These are phyloP conservation scores for Volvox carteri DNA, from an alignment of 163 green algal genomes.

Conservation along the genomic window DNA sequence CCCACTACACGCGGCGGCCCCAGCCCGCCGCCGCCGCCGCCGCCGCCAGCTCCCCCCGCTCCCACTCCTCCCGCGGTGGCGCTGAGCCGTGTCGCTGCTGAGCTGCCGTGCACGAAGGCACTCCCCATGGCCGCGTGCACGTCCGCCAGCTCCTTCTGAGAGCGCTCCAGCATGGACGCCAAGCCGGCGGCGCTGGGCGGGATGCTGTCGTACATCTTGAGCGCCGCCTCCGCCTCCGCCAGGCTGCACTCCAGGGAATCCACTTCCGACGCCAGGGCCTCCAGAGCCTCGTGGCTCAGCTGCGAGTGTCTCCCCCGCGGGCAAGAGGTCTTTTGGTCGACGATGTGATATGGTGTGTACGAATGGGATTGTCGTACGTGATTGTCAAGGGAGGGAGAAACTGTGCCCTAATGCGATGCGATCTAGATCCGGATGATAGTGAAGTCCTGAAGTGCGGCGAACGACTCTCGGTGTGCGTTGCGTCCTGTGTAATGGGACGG, in stretches of 20 bases:
- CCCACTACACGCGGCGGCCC: background rate
- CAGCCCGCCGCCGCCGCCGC: background rate
- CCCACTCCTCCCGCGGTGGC: too few relatives aligned
- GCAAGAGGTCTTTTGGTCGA: too few relatives aligned
- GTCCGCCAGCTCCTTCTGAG: constrained; percentile 19
- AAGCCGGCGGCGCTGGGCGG: constrained; percentile 24
- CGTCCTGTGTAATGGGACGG: too few relatives aligned
- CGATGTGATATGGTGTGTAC: too few relatives aligned
- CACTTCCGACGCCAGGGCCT: background rate
- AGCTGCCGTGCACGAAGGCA: constrained; percentile 35
- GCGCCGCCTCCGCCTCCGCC: constrained; percentile 1
- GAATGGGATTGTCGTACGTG: too few relatives aligned
- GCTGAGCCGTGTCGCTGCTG: background rate
- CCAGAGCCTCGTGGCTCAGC: constrained; percentile 25
- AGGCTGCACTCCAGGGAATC: constrained; percentile 4
- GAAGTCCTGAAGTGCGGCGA: too few relatives aligned
- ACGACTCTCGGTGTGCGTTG: too few relatives aligned
- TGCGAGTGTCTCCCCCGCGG: too few relatives aligned
- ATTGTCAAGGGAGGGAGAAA: too few relatives aligned
- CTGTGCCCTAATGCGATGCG: too few relatives aligned
- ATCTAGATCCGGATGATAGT: too few relatives aligned
- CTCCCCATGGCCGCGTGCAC: constrained; percentile 4
- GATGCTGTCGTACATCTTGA: constrained; percentile 30
- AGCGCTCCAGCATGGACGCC: constrained; percentile 7
- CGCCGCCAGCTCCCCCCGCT: background rate